Evolutionary conservation across 208 protist genomes (phyloP), one percentile per base, ranked within the genome.

Genomic region (Trypanosomatidae sp.): DNA sequence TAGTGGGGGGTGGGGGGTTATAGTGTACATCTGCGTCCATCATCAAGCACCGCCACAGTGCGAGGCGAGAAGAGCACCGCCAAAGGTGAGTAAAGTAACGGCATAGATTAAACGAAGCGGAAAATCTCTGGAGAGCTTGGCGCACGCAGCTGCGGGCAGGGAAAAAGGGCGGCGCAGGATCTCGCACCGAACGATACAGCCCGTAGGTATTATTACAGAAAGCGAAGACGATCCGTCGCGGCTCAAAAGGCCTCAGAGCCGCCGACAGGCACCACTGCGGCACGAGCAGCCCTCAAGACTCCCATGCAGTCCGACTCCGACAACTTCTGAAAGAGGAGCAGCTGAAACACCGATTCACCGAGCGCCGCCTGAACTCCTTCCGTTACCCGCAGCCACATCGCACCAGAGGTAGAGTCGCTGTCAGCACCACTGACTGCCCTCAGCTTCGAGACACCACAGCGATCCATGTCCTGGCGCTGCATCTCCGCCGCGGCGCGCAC

Each of bases 311-410:
- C 83, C 36, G 86, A 86, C 76, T 92, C 88, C 47, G 85, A 86
- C 13, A 95, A 62, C 22, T 93, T 83, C 65, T 93, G 82, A 52
- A 89, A 84, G 12, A 93, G 80, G 47, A 95, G 62, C 52, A 90
- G 76, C 66, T 85, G 80, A 70, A 91, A 86, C 8, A 93, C 66
- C 2, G 85, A 80, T 8, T 84, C 76, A 7, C 91, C 91, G 0
- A 95, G 72, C 12, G 81, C 83, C 3, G 86, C 76, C 47, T 79
- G 85, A 43, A 95, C 88, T 30, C 82, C 70, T n/a, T 87, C 74
- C 39, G 81, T 83, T 62, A 89, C 78, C 56, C 84, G 88, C 67
- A 78, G 56, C 25, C 91, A 73, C 15, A 86, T 66, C 68, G 53
- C 64, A 25, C 56, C 62, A 13, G 84, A 62, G 19, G 66, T 49